Evolutionary conservation across 768 basidiomycete genomes (phyloP), one percentile per base, ranked within the genome.

Genomic region (Mrakia frigida): DNA sequence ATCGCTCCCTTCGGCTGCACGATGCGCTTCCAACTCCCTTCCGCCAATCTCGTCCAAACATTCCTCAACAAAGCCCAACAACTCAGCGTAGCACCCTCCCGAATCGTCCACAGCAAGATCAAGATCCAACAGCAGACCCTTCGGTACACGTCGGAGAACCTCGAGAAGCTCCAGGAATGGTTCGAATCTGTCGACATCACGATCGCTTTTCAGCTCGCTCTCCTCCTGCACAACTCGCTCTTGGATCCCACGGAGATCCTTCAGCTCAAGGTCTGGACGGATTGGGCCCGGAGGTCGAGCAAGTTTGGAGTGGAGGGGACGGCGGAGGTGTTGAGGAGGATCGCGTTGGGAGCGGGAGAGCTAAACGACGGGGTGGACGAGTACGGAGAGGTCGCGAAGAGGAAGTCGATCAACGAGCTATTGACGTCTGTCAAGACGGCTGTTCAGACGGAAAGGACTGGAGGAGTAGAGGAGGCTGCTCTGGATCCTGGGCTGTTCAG

Each of bases 401-500:
- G 61, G 31, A 33, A 37, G 61, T 21, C 61, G 18, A 33, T 63
- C 13, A 21, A 7, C 31, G 61, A 63, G 2, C 61, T 63, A 1
- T 31, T 21, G 31, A 63, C 18, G 33, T 3, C 31, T 21, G 37
- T 63, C 61, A 63, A 37, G 16, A 18, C 35, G 31, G 31, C n/a
- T n/a, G 61, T 63, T 31, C 31, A 33, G 35, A 37, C 9, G 61
- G 61, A 63, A 16, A n/a, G 61, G 70, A 0, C 74, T 80, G 50
- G 50, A 52, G 39, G 86, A 1, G 35, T 6, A 6, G 61, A 63
- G 18, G 14, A 33, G 14, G 28, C 56, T 21, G 6, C 33, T 33
- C 33, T 63, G n/a, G 33, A 33, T 31, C 61, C 31, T 18, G 61
- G 61, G 31, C 33, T 63, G 13, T 63, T 63, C 33, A 28, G n/a